phyloP scores from a whole-genome alignment of 2,329 filamentous ascomycete species.

The Westerdykella aurantiaca region DNA sequence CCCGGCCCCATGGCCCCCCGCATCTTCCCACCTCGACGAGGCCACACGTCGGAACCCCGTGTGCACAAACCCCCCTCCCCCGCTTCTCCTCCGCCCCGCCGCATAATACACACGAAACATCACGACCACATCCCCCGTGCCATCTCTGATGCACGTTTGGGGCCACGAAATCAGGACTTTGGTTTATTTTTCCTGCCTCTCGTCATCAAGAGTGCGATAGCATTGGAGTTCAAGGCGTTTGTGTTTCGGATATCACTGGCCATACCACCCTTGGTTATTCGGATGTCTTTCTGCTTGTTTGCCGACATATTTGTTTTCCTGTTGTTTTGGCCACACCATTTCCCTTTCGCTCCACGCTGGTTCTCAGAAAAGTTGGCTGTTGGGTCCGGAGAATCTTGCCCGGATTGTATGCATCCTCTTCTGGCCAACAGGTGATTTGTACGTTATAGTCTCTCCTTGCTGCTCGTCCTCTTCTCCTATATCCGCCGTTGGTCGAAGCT shows the following conservation, averaged over 20 bases:
- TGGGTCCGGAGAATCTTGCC: not conserved
- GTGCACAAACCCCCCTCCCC: slow-evolving; percentile 25
- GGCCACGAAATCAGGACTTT: slow-evolving; percentile 30
- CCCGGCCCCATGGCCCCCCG: slow-evolving; percentile 2
- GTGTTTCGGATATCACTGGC: not conserved
- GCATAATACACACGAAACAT: slow-evolving; percentile 34
- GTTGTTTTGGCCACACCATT: slow-evolving; percentile 3
- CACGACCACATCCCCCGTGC: slow-evolving; percentile 29
- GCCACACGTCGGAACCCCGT: slow-evolving; percentile 21
- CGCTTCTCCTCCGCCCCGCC: slow-evolving; percentile 8
- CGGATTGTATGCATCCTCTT: not conserved
- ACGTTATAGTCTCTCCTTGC: slow-evolving; percentile 12
- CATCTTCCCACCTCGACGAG: slow-evolving; percentile 8
- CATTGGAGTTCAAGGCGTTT: slow-evolving; percentile 35
- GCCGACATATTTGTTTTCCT: slow-evolving; percentile 11
- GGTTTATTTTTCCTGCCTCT: slow-evolving; percentile 34
- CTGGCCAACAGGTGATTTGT: slow-evolving; percentile 4
- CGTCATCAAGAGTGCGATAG: slow-evolving; percentile 30
- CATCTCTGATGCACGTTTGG: slow-evolving; percentile 23
- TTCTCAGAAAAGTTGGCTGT: slow-evolving; percentile 1
- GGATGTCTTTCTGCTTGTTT: slow-evolving; percentile 7
- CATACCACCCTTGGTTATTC: slow-evolving; percentile 16
- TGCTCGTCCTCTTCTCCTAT: slow-evolving; percentile 3
- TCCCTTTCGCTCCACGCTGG: slow-evolving; percentile 5
- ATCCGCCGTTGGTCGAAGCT: not conserved